Conservation (phyloP, 768 basidiomycete species). For the Lactarius indigo region DNA sequence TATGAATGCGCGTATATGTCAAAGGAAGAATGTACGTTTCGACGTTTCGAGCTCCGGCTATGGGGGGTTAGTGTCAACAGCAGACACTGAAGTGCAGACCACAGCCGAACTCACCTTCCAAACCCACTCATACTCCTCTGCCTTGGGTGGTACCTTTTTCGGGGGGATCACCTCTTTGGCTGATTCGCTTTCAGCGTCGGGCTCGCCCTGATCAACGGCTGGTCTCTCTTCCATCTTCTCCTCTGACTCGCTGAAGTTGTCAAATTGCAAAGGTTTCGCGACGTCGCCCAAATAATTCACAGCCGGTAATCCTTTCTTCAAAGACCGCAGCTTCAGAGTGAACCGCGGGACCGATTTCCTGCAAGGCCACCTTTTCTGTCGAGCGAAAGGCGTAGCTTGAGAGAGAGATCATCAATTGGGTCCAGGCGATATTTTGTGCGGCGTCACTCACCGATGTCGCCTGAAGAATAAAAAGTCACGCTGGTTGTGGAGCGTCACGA, state of each 20-base stretch:
- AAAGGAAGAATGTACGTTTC: constrained; percentile 88
- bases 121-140: constrained; percentile 80
- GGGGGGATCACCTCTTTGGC: constrained; percentile 21
- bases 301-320: constrained; percentile 85
- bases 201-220: constrained; percentile 30
- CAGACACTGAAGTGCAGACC: not conserved
- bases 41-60: constrained; percentile 94
- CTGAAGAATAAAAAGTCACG: constrained; percentile 98
- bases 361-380: constrained; percentile 84
- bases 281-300: constrained; percentile 66
- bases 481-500: constrained; percentile 96
- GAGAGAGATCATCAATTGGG: not conserved
- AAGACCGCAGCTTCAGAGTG: constrained; percentile 86
- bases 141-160: constrained; percentile 52
- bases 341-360: constrained; percentile 99
- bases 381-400: constrained; percentile 88
- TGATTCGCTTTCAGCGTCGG: constrained; percentile 22
- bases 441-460: constrained; percentile 69
- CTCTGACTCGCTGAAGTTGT: constrained; percentile 35
- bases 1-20: not conserved
- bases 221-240: constrained; percentile 31
- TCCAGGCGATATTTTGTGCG: constrained; percentile 7
- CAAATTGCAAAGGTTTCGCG: constrained; percentile 54
- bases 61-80: constrained; percentile 14
- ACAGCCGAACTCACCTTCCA: constrained; percentile 74